These are phyloP conservation scores for Colletotrichum navitas DNA, from an alignment of 2,329 filamentous ascomycete species.

Conservation along the genomic window DNA sequence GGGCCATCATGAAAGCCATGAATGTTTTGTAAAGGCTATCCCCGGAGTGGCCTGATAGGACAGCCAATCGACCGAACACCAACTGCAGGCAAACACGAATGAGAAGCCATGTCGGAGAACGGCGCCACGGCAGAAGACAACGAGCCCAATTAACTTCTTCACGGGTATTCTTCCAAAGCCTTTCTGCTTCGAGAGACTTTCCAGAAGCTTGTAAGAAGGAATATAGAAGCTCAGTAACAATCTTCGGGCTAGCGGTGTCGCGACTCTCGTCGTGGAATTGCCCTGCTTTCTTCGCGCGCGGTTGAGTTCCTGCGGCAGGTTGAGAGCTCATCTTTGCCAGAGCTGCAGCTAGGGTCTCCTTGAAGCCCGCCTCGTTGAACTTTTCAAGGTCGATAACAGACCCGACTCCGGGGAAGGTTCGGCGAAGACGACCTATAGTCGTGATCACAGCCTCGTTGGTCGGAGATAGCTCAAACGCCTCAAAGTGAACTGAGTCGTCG, in stretches of 20 bases:
- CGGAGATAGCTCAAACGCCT: conserved; percentile 53
- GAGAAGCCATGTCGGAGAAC: conserved; percentile 68
- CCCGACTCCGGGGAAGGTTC: conserved; percentile 47
- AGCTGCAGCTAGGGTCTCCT: conserved; percentile 43
- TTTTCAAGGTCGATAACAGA: conserved; percentile 42
- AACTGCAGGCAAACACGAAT: conserved; percentile 65
- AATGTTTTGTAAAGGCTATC: conserved; percentile 61
- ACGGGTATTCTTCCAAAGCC: conserved; percentile 64
- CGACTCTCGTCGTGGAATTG: conserved; percentile 55
- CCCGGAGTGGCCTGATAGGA: conserved; percentile 36
- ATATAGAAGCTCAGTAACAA: conserved; percentile 63
- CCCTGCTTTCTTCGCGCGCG: conserved; percentile 53
- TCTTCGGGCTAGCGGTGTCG: conserved; percentile 62
- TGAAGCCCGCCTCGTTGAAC: conserved; percentile 43
- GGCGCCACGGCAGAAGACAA: conserved; percentile 57
- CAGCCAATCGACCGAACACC: not conserved
- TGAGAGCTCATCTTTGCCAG: conserved; percentile 50
- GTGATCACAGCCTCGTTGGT: conserved; percentile 45
- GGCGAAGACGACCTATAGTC: conserved; percentile 48
- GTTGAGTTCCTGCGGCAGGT: conserved; percentile 37
- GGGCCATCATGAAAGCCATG: conserved; percentile 60
- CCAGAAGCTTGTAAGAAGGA: conserved; percentile 58
- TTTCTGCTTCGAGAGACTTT: conserved; percentile 35
- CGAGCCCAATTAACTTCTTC: conserved; percentile 64
- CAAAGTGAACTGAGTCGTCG: conserved; percentile 45